phyloP scores from a whole-genome alignment of 441 rosid species.

The Macaranga tanarius region DNA sequence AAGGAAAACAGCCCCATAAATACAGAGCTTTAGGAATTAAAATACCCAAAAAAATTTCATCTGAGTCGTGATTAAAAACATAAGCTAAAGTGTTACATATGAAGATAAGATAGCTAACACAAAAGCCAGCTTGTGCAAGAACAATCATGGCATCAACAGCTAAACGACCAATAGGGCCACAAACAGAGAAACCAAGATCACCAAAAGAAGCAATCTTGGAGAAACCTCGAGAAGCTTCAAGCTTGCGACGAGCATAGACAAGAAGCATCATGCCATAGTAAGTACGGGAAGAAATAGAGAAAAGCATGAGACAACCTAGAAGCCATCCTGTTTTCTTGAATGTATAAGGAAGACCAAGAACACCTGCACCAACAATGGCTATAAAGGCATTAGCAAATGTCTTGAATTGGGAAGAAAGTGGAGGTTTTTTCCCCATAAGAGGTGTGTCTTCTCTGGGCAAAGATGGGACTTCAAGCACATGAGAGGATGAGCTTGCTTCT shows the following conservation, averaged over 20 bases:
- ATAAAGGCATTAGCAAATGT: constrained; percentile 81
- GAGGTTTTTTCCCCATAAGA: constrained; percentile 40
- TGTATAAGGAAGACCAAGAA: constrained; percentile 71
- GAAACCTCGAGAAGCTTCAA: constrained; percentile 46
- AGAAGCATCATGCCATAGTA: constrained; percentile 74
- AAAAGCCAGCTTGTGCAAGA: constrained; percentile 68
- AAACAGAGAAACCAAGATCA: constrained; percentile 70
- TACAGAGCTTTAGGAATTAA: constrained; percentile 50
- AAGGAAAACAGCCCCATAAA: constrained; percentile 72
- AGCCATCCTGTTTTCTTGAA: constrained; percentile 83
- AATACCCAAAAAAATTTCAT: constrained; percentile 32
- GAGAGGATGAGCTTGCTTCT: constrained; percentile 61
- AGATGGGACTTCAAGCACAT: constrained; percentile 29
- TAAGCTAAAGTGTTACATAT: constrained; percentile 41
- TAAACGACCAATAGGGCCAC: constrained; percentile 57
- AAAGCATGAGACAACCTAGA: constrained; percentile 51
- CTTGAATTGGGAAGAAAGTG: constrained; percentile 54
- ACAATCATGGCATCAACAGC: constrained; percentile 49
- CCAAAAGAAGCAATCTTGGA: constrained; percentile 62
- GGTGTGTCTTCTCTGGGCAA: constrained; percentile 61
- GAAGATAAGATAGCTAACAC: constrained; percentile 45
- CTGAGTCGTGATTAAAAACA: constrained; percentile 31
- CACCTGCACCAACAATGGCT: constrained; percentile 75
- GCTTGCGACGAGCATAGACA: constrained; percentile 61
- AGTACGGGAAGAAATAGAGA: constrained; percentile 47